A percentile compares a stretch with the other conserved stretches of the same genome.
phyloP scores from a whole-genome alignment of 2,329 filamentous ascomycete species.

The Stenocarpella maydis region DNA sequence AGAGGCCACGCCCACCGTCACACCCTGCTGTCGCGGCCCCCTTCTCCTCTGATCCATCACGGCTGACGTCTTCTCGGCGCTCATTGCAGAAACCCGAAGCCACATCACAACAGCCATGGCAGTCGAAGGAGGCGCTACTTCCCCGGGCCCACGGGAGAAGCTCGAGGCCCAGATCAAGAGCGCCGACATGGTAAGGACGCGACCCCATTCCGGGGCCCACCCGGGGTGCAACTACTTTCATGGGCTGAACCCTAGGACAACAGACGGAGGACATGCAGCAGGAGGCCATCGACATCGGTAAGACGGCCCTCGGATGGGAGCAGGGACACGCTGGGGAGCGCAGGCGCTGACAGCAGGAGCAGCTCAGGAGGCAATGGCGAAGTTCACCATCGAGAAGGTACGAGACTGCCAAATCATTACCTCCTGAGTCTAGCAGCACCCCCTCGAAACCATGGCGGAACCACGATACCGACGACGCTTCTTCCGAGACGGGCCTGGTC shows the following conservation, averaged over 20 bases:
- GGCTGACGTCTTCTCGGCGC: not conserved
- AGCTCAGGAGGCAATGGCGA: conserved; percentile 71
- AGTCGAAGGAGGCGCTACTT: conserved; percentile 40
- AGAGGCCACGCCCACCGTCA: not conserved
- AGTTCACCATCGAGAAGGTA: conserved; percentile 70
- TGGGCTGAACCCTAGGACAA: conserved; percentile 28
- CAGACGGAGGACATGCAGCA: conserved; percentile 98
- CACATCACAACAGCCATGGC: conserved; percentile 24
- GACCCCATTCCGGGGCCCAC: too few species aligned
- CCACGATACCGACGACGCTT: not conserved
- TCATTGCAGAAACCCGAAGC: not conserved
- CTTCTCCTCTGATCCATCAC: not conserved
- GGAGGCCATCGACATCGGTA: conserved; percentile 95
- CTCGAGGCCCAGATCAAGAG: conserved; percentile 96
- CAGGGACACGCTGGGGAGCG: not conserved
- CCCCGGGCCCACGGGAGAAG: conserved; percentile 72
- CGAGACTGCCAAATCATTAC: conserved; percentile 12
- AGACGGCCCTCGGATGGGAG: conserved; percentile 48
- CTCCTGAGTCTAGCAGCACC: not conserved
- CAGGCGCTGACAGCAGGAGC: conserved; percentile 16
- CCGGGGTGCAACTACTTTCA: not conserved
- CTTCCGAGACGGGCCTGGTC: not conserved
- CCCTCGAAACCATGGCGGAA: not conserved
- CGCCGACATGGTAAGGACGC: conserved; percentile 85
- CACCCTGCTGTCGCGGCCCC: not conserved